phyloP scores from a whole-genome alignment of 192 early-diverging fungal species.

The Mortierella hygrophila region DNA sequence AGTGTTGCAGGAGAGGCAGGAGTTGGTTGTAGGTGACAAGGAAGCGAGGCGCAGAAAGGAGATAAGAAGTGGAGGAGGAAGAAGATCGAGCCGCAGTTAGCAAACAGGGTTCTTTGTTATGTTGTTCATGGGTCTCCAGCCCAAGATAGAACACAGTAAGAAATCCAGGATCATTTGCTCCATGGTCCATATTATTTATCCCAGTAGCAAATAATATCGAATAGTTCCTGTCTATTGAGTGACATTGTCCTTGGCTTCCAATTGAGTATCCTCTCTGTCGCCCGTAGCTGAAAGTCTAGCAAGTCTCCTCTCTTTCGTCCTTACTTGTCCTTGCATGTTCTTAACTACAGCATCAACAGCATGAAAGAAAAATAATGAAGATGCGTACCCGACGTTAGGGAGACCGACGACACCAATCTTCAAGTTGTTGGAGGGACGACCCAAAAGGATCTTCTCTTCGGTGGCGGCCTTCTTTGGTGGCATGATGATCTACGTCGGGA shows the following conservation, averaged over 20 bases:
- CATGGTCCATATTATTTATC: not conserved
- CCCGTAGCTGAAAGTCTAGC: too few relatives aligned
- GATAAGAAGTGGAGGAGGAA: conserved; percentile 60
- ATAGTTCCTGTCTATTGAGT: not conserved
- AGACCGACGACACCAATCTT: conserved; percentile 97
- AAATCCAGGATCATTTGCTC: not conserved
- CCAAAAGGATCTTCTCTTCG: conserved; percentile 83
- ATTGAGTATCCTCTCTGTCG: too few relatives aligned
- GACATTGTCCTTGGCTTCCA: not conserved
- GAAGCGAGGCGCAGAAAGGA: not conserved
- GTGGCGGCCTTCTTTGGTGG: conserved; percentile 84
- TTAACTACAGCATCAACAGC: not conserved
- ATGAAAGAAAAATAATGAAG: not conserved
- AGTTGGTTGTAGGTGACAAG: not conserved
- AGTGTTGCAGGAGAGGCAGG: not conserved
- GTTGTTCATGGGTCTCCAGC: not conserved
- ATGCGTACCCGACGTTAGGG: conserved; percentile 88
- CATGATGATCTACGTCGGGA: conserved; percentile 62
- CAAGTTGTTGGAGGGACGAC: conserved; percentile 89
- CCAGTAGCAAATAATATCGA: not conserved
- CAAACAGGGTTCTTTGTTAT: not conserved
- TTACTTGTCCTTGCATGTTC: not conserved
- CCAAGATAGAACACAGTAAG: not conserved
- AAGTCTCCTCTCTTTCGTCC: not conserved
- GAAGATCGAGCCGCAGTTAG: conserved; percentile 59